Base-by-base conservation (phyloP, 208 protist genomes). In the Trypanosomatidae sp. region DNA sequence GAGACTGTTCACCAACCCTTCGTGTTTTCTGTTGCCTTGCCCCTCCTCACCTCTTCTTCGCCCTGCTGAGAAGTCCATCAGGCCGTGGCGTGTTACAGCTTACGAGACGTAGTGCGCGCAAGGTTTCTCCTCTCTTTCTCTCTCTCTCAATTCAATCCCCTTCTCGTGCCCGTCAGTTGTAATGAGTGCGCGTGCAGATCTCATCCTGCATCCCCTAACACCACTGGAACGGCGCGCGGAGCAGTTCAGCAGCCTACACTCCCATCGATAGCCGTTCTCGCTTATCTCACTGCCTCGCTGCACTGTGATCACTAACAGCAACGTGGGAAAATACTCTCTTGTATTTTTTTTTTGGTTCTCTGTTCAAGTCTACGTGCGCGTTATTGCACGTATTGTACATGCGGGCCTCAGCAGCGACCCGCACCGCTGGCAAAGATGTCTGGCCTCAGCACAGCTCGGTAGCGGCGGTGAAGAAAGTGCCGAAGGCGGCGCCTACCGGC, bases 371-470 rank as follows among this genome's bases (percentile, higher is more conserved):
- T 19, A 15, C 39, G 60, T 65, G 39, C 60, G 60, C 39, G 41
- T 22, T 22, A 15, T 22, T 68, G 44, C n/a, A 33, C 41, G 36
- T 25, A 50, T 68, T 17, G n/a, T 36, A 28, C 41, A 68, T 68
- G 64, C 44, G n/a, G 17, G 1, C 28, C 64, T 19, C 41, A 49
- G 36, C 25, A 39, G 3, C 46, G 12, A 8, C 64, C 50, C 68
- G 41, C 25, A 17, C 41, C 68, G n/a, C 53, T 28, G 55, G 15
- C 33, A 46, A 62, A 59, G 39, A 33, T 39, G 53, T 50, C 52
- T 53, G 39, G 41, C 22, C 68, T n/a, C 68, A 49, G 55, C 50
- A 64, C 39, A 36, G 19, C 50, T 62, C 41, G 13, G 39, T 58
- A 30, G 25, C 12, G 4, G 41, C 41, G 25, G 39, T 33, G 50